Conservation (phyloP, 371 early-diverging fungal genomes). For the Batkoa obscura region DNA sequence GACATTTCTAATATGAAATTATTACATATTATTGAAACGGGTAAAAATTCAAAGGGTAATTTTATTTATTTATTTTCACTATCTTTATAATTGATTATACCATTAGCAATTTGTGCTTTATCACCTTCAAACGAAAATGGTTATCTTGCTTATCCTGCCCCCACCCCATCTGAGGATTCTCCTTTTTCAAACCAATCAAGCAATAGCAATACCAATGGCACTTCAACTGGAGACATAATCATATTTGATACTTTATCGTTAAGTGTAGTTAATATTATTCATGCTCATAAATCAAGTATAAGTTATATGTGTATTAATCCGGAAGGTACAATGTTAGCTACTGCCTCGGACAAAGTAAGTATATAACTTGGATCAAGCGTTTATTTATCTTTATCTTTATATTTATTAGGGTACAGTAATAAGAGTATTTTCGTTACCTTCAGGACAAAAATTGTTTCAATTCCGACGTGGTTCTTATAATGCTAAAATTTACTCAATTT, state of each 20-base stretch:
- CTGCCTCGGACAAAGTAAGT: slow-evolving; percentile 77
- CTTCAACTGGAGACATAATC: slow-evolving; percentile 54
- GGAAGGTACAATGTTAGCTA: slow-evolving; percentile 84
- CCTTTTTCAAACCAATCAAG: slow-evolving; percentile 17
- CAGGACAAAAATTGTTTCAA: slow-evolving; percentile 76
- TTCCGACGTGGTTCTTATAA: slow-evolving; percentile 88
- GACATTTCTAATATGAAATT: slow-evolving; percentile 94
- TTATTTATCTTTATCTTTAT: not conserved
- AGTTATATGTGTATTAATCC: slow-evolving; percentile 66
- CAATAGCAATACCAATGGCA: slow-evolving; percentile 4
- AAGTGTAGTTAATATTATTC: slow-evolving; percentile 74
- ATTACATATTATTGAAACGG: slow-evolving; percentile 83
- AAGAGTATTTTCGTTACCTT: slow-evolving; percentile 78
- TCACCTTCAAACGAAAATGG: slow-evolving; percentile 88
- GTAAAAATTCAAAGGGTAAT: slow-evolving; percentile 68
- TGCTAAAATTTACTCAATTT: slow-evolving; percentile 73
- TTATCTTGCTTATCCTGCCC: slow-evolving; percentile 80
- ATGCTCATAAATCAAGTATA: slow-evolving; percentile 81
- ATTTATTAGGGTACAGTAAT: slow-evolving; percentile 75
- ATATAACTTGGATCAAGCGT: not conserved
- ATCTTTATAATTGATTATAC: not conserved
- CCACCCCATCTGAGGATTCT: slow-evolving; percentile 22
- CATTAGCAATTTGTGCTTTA: slow-evolving; percentile 66
- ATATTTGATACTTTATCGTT: slow-evolving; percentile 71
- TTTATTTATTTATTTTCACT: not conserved